phyloP scores from a whole-genome alignment of 495 filamentous ascomycete species.

The Penicillium flavigenum region DNA sequence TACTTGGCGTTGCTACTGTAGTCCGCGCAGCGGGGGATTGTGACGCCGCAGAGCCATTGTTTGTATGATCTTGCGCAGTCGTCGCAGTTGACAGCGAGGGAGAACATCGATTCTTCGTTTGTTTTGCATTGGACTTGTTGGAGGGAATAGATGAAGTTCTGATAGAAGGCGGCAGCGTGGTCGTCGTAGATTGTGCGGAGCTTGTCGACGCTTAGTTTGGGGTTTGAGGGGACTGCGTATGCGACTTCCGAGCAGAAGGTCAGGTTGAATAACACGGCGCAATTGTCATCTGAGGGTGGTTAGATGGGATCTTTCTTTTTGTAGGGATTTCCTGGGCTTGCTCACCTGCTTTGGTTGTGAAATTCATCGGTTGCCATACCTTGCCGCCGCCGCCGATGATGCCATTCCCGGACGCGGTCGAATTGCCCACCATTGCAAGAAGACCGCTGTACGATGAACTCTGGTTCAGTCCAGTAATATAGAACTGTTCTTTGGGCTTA shows the following conservation, averaged over 20 bases:
- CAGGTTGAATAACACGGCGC: conserved; percentile 79
- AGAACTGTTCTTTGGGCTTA: conserved; percentile 80
- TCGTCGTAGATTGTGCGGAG: conserved; percentile 70
- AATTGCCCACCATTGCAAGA: conserved; percentile 62
- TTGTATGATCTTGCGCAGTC: conserved; percentile 83
- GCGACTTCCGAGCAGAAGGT: conserved; percentile 81
- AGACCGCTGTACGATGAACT: conserved; percentile 69
- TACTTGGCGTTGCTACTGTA: conserved; percentile 56
- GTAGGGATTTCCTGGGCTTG: background rate
- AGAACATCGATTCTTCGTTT: conserved; percentile 67
- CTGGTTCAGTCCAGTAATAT: conserved; percentile 67
- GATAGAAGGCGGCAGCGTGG: conserved; percentile 57
- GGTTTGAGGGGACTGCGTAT: conserved; percentile 85
- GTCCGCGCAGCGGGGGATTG: conserved; percentile 87
- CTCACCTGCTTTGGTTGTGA: conserved; percentile 77
- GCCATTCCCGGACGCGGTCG: conserved; percentile 47
- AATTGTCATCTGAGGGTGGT: conserved; percentile 62
- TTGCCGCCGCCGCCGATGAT: conserved; percentile 65
- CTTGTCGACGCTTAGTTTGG: conserved; percentile 37
- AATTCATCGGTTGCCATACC: conserved; percentile 64
- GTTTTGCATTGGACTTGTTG: conserved; percentile 84
- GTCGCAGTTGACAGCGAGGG: conserved; percentile 69
- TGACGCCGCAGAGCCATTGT: conserved; percentile 90
- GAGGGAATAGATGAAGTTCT: conserved; percentile 77
- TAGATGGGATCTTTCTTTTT: conserved; percentile 5